These are phyloP conservation scores for Aspergillus fructus DNA, from an alignment of 2,329 filamentous ascomycete genomes.

Conservation along the genomic window DNA sequence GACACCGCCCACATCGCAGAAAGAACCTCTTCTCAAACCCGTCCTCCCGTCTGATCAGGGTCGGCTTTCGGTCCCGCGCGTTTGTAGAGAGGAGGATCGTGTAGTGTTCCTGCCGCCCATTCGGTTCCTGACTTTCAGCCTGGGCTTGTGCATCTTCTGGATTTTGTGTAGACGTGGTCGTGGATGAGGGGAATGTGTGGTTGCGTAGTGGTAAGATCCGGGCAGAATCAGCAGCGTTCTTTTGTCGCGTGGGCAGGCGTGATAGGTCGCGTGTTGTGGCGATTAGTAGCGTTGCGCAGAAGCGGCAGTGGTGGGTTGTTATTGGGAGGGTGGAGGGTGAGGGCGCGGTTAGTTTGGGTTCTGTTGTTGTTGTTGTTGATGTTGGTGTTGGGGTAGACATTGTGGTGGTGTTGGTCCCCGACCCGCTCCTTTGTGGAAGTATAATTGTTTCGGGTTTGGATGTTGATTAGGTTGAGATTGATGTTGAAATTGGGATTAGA, in stretches of 20 bases:
- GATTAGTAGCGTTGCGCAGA: constrained; percentile 65
- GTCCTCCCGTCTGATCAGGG: constrained; percentile 56
- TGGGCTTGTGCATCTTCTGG: neutral
- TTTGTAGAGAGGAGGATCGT: constrained; percentile 55
- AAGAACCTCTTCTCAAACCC: constrained; percentile 67
- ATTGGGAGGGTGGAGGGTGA: constrained; percentile 29
- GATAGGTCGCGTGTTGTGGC: constrained; percentile 56
- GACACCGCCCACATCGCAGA: constrained; percentile 61
- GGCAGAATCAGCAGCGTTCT: constrained; percentile 52
- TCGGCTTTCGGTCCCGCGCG: constrained; percentile 47
- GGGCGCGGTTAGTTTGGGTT: neutral
- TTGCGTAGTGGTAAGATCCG: constrained; percentile 56
- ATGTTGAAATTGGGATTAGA: no score
- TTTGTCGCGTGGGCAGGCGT: constrained; percentile 53
- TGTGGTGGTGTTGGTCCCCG: neutral
- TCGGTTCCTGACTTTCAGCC: constrained; percentile 19
- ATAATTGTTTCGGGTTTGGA: no score
- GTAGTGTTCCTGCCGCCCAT: constrained; percentile 31
- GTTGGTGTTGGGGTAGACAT: neutral
- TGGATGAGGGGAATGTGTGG: constrained; percentile 22
- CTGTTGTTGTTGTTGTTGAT: neutral
- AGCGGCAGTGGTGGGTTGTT: constrained; percentile 59
- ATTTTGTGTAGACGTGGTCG: no score
- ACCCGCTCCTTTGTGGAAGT: no score
- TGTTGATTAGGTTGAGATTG: no score